Base-by-base conservation (phyloP, 345 rosid genomes). In the Lumnitzera racemosa region DNA sequence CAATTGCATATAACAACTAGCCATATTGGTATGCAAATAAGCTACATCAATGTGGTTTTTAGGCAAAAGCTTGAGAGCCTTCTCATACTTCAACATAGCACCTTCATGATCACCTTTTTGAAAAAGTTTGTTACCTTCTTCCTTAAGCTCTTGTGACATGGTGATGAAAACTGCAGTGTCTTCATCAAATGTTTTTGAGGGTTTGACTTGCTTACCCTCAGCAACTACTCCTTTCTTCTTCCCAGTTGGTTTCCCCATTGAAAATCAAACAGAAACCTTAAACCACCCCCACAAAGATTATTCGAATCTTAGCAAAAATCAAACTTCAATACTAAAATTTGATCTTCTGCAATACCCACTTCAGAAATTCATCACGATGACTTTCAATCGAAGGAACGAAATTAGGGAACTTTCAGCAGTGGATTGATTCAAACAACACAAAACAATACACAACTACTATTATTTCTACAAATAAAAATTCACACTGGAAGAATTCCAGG, bases 91-190 rank as follows among this genome's bases (percentile, higher is more conserved):
- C 54, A 88, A 67, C 92, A 94, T 81, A 56, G 99, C 99, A 12
- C 99, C 99, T 82, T 94, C 99, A 57, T 84, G 84, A 72, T 94
- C 99, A 47, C 83, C 88, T 71, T 83, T 90, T 68, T 86, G 96
- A 58, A 74, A 80, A 12, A 94, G 82, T 67, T 71, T 82, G 70
- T 80, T 94, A 15, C 99, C 99, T 90, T 94, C 99, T 65, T 94
- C 99, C 70, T 94, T 94, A 57, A 90, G 88, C 78, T 94, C 99
- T 58, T 84, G 81, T 3, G 99, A 85, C 89, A 90, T 78, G 80
- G 67, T 79, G 36, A 90, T 90, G 78, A 94, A 94, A 54, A 90
- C 76, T 53, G 85, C 95, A 48, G 95, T 94, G 78, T 94, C 97
- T 56, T 90, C 96, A 67, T 94, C 99, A 25, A 94, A 76, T 13